Base-by-base conservation (phyloP, 805 yeast genomes). In the Barnettozyma siamensis region DNA sequence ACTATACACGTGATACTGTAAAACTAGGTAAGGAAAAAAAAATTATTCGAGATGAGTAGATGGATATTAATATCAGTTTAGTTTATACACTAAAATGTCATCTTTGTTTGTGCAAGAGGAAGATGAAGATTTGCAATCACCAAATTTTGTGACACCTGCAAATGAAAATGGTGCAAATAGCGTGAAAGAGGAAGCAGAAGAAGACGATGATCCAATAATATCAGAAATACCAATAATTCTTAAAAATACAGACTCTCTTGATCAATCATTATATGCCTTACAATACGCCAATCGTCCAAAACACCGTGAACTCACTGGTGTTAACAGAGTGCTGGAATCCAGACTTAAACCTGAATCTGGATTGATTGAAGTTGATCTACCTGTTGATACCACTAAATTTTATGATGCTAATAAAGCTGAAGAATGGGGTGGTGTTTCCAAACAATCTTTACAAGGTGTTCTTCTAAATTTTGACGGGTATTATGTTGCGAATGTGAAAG, bases 381-480 rank as follows among this genome's bases (percentile, higher is more conserved):
- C 96, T 12, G 63, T 87, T 38, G 83, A 83, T 40, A 83, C 86
- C 0, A 53, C 66, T 6, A 72, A 71, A 33, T 88, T 83, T 53
- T 86, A 78, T 55, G 91, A 88, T 57, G 70, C 65, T 32, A 64
- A 70, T 11, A 81, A 80, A 51, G 70, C 82, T 7, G 78, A 70
- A 19, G 72, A 74, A 40, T 84, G 95, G 89, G 69, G 74, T 8
- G 66, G 72, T 2, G 73, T 82, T 7, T 67, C 68, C 17, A 68
- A 65, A 28, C 94, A 88, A 53, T 69, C 78, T 2, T 64, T 85
- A 36, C 76, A 73, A 34, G 97, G 97, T 7, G 88, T 84, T 0
- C 65, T 87, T 33, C 70, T 72, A 18, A 61, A 63, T 4, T 66
- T 74, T 27, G 72, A 70, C 27, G 83, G 83, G 0, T 75, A 73